A percentile compares a stretch with the other conserved stretches of the same genome.
Conservation (phyloP, 2,329 filamentous ascomycete genomes). For the Pseudogymnoascus verrucosus region DNA sequence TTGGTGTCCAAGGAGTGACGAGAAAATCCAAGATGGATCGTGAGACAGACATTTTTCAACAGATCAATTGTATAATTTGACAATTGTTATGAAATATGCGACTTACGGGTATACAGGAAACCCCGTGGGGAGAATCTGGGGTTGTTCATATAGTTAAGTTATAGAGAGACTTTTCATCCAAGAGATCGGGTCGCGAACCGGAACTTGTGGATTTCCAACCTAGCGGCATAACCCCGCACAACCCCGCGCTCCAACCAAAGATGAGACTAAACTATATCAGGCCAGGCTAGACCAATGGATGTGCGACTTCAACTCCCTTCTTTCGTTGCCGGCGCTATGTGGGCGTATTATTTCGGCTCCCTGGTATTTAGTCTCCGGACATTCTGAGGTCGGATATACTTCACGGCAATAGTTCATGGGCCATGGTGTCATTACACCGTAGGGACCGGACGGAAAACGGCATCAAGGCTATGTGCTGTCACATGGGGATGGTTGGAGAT, state of each 20-base stretch:
- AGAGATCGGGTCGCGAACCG: not conserved
- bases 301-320: not conserved
- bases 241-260: constrained; percentile 1
- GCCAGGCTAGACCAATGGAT: not conserved
- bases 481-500: not conserved
- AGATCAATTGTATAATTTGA: not conserved
- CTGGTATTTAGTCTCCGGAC: not conserved
- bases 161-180: not conserved
- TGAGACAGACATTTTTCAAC: constrained; percentile 14
- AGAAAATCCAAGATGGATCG: constrained; percentile 31
- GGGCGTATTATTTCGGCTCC: not conserved
- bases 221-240: not conserved
- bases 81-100: not conserved
- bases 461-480: not conserved
- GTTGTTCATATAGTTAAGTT: constrained; percentile 4
- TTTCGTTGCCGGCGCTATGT: constrained; percentile 1
- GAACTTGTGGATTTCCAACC: not conserved
- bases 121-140: not conserved
- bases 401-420: not conserved
- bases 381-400: not conserved
- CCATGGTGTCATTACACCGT: not conserved
- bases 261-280: not conserved
- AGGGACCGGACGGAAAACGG: not conserved
- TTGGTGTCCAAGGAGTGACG: constrained; percentile 40
- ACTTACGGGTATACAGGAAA: not conserved